phyloP scores from a whole-genome alignment of 176 grass and related monocot species.

The Triticum monococcum region DNA sequence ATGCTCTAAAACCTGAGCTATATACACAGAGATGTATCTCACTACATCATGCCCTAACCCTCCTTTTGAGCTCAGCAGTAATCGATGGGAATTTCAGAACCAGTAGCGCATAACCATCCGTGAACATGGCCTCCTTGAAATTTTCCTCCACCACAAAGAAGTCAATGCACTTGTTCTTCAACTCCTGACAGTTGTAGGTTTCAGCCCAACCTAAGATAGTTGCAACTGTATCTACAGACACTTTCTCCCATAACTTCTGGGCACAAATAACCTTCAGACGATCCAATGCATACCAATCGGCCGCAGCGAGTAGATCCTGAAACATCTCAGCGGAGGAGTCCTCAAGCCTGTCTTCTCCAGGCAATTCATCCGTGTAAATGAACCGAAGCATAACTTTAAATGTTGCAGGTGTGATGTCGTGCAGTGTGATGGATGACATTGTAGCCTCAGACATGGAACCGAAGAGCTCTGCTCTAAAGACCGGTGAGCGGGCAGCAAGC shows the following conservation, averaged over 20 bases:
- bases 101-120: not conserved
- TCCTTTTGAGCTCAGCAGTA: not conserved
- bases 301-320: slow-evolving; percentile 30
- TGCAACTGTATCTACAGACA: slow-evolving; percentile 29
- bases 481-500: too few relatives aligned
- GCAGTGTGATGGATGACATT: too few relatives aligned
- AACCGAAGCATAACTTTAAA: too few relatives aligned
- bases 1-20: not conserved
- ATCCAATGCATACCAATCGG: slow-evolving; percentile 54
- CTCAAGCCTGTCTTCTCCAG: not conserved
- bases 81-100: not conserved
- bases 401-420: too few relatives aligned
- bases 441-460: too few relatives aligned
- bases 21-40: not conserved
- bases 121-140: slow-evolving; percentile 37
- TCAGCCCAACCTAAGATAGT: slow-evolving; percentile 43
- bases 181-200: slow-evolving; percentile 29
- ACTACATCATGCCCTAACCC: not conserved
- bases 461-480: too few relatives aligned
- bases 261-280: slow-evolving; percentile 53
- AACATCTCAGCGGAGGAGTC: not conserved
- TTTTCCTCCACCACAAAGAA: slow-evolving; percentile 34
- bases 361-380: slow-evolving; percentile 45
- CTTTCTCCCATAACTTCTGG: slow-evolving; percentile 24
- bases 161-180: slow-evolving; percentile 51